Conservation (phyloP, 768 basidiomycete species). For the Tylopilus balloui region DNA sequence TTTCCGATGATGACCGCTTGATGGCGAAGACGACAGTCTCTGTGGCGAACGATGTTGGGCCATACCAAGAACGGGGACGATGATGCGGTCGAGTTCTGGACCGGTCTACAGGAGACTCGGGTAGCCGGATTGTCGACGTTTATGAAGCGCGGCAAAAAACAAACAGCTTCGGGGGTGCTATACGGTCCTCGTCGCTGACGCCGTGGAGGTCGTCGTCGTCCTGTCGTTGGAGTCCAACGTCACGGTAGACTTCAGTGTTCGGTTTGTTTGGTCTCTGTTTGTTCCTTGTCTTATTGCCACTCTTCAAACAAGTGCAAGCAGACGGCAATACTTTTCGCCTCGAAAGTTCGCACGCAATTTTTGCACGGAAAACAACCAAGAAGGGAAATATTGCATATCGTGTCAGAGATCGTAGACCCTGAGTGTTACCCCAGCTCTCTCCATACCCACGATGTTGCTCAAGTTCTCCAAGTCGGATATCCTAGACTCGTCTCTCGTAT, state of each 20-base stretch:
- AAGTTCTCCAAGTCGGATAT: constrained; percentile 57
- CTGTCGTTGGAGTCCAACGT: constrained; percentile 30
- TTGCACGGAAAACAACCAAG: not conserved
- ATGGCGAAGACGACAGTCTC: constrained; percentile 35
- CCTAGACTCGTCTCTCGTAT: constrained; percentile 51
- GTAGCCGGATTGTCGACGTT: constrained; percentile 13
- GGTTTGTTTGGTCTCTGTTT: constrained; percentile 30
- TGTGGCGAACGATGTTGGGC: constrained; percentile 44
- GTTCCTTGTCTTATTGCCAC: constrained; percentile 26
- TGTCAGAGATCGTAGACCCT: not conserved
- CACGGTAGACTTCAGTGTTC: constrained; percentile 23
- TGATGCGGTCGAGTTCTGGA: constrained; percentile 12
- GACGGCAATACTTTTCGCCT: not conserved
- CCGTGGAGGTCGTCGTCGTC: constrained; percentile 21
- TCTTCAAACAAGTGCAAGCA: constrained; percentile 27
- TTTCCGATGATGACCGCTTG: constrained; percentile 24
- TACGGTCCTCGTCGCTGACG: constrained; percentile 18
- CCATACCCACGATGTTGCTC: constrained; percentile 42
- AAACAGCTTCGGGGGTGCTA: constrained; percentile 1
- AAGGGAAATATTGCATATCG: constrained; percentile 1
- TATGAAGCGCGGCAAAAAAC: not conserved
- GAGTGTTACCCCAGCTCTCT: not conserved
- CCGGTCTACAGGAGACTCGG: constrained; percentile 10
- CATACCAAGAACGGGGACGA: constrained; percentile 31
- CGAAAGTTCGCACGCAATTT: constrained; percentile 6